Evolutionary conservation across 2,329 filamentous ascomycete species (phyloP).

Genomic region (Talaromyces sp.): DNA sequence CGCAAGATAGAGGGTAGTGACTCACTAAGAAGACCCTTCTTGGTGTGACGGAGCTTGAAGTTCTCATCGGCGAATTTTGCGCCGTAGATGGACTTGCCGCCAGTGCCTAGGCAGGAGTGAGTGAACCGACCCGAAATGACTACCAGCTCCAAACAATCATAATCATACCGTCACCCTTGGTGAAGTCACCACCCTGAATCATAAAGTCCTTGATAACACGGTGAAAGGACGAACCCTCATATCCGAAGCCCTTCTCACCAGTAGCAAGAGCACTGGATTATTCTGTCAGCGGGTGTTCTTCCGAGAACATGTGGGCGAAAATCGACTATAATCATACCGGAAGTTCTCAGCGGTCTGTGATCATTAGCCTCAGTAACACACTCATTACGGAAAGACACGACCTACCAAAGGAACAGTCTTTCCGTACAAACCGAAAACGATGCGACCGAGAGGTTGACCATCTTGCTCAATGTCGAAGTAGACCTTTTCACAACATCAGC

Average conservation of each 20-base stretch:
- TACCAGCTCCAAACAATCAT: neutral
- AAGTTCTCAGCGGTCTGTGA: slow-evolving; percentile 61
- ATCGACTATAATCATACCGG: slow-evolving; percentile 40
- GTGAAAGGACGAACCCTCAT: slow-evolving; percentile 64
- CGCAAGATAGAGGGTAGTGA: neutral
- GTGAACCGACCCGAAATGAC: neutral
- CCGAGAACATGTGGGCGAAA: neutral
- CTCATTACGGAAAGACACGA: neutral
- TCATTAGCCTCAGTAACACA: neutral
- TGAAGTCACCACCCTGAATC: slow-evolving; percentile 69
- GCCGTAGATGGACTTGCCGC: slow-evolving; percentile 66
- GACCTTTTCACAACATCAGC: slow-evolving; percentile 41
- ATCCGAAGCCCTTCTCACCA: slow-evolving; percentile 65
- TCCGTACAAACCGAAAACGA: slow-evolving; percentile 64
- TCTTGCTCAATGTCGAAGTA: slow-evolving; percentile 65
- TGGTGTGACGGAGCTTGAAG: slow-evolving; percentile 67
- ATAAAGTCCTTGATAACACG: slow-evolving; percentile 68
- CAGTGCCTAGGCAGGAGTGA: slow-evolving; percentile 48
- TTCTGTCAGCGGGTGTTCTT: neutral
- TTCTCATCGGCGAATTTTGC: slow-evolving; percentile 66
- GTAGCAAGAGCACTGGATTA: slow-evolving; percentile 54
- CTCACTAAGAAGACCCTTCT: slow-evolving; percentile 60
- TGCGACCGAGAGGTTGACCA: slow-evolving; percentile 57
- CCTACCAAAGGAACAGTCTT: slow-evolving; percentile 63
- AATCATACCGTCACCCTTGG: slow-evolving; percentile 52